Conservation (phyloP, 1,139 yeast species). For the Taiozyma onychis region DNA sequence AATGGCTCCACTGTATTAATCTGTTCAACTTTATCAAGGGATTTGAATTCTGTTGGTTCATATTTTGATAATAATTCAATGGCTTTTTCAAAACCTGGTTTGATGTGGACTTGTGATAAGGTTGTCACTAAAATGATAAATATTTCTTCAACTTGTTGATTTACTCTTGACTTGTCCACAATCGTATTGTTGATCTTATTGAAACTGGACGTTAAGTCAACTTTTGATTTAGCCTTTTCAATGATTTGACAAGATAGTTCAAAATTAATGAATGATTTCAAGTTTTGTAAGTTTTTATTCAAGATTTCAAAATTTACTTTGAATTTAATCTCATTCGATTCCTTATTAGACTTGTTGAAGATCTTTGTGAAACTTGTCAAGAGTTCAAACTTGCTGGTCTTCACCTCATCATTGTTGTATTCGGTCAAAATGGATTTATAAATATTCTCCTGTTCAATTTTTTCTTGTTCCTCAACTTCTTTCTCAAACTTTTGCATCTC, state of each 20-base stretch:
- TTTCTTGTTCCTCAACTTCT: constrained; percentile 16
- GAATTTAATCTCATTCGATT: constrained; percentile 41
- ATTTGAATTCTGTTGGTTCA: constrained; percentile 51
- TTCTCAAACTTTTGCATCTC: constrained; percentile 19
- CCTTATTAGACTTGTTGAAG: constrained; percentile 40
- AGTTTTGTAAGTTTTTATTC: constrained; percentile 35
- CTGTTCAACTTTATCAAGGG: constrained; percentile 22
- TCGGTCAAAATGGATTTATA: constrained; percentile 33
- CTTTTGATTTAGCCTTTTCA: constrained; percentile 37
- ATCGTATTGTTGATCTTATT: constrained; percentile 22
- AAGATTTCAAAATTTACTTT: constrained; percentile 50
- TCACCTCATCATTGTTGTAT: constrained; percentile 23
- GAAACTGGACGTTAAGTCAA: constrained; percentile 28
- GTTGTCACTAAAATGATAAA: constrained; percentile 61
- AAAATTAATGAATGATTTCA: constrained; percentile 39
- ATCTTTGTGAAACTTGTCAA: constrained; percentile 60
- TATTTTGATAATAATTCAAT: constrained; percentile 62
- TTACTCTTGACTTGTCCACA: constrained; percentile 23
- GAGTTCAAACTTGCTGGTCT: constrained; percentile 31
- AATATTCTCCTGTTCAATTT: constrained; percentile 29
- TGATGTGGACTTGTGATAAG: constrained; percentile 68
- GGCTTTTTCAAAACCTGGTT: constrained; percentile 81
- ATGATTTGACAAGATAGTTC: constrained; percentile 39
- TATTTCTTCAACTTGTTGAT: constrained; percentile 42
- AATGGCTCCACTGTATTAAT: constrained; percentile 64